These are phyloP conservation scores for Puya raimondii DNA, from an alignment of 176 grass and related monocot species.

Conservation along the genomic window DNA sequence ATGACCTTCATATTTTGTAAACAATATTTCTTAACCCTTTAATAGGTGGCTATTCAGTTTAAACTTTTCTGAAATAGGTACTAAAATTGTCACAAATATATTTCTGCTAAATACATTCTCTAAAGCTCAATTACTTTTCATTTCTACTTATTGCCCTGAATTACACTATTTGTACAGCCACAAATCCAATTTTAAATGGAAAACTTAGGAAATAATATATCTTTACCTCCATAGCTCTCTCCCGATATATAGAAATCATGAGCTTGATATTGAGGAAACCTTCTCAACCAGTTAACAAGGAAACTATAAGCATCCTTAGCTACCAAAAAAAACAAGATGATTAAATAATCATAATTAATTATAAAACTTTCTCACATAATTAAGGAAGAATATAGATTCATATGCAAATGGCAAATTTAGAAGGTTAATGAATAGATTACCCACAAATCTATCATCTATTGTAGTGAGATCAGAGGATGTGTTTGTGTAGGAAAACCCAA, in stretches of 20 bases:
- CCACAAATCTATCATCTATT: slow-evolving; percentile 52
- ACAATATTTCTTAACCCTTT: no score
- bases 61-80: no score
- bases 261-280: slow-evolving; percentile 15
- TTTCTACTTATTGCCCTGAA: no score
- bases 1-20: no score
- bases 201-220: slow-evolving; percentile 1
- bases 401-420: background rate
- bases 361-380: background rate
- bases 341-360: background rate
- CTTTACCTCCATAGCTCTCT: slow-evolving; percentile 25
- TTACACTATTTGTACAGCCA: background rate
- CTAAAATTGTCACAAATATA: no score
- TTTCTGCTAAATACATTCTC: no score
- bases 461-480: slow-evolving; percentile 51
- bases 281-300: slow-evolving; percentile 21
- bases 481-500: slow-evolving; percentile 87
- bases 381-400: background rate
- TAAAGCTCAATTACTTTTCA: no score
- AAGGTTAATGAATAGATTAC: slow-evolving; percentile 26
- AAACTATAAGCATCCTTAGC: slow-evolving; percentile 50
- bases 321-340: slow-evolving; percentile 10
- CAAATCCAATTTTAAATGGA: background rate
- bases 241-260: slow-evolving; percentile 26
- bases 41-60: no score